Conservation (phyloP, 148 eudicot genomes). For the Rhododendron kiyosumense region DNA sequence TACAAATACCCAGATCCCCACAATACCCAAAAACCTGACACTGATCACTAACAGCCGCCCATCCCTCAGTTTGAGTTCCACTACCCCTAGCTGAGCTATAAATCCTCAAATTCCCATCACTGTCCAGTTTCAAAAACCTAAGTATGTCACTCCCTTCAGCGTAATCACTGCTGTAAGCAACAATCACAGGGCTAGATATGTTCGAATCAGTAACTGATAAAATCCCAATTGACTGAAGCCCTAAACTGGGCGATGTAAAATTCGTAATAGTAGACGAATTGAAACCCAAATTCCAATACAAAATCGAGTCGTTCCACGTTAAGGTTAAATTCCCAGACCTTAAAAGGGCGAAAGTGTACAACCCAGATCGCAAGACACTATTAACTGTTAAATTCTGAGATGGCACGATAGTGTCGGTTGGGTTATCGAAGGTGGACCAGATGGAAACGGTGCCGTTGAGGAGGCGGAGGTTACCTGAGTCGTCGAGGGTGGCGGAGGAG, state of each 20-base stretch:
- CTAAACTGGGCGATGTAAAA: background rate
- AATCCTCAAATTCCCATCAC: background rate
- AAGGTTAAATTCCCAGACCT: background rate
- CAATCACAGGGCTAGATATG: background rate
- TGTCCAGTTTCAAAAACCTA: background rate
- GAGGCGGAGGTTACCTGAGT: background rate
- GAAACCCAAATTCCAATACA: background rate
- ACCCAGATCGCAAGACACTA: background rate
- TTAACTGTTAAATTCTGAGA: background rate
- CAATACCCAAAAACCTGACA: constrained; percentile 80
- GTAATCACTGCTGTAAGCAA: background rate
- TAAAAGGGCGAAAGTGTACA: background rate
- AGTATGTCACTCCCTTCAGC: background rate
- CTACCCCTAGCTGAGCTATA: constrained; percentile 20
- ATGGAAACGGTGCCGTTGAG: background rate
- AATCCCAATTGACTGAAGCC: background rate
- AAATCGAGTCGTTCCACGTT: background rate
- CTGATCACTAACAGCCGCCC: constrained; percentile 82
- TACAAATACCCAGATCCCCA: constrained; percentile 85
- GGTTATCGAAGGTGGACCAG: constrained; percentile 2
- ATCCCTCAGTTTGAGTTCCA: constrained; percentile 27
- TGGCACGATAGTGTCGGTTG: background rate
- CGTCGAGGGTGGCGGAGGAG: background rate
- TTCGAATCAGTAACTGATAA: background rate
- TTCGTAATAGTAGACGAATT: background rate